A percentile compares a stretch with the other conserved stretches of the same genome.
Conservation (phyloP, 2,329 filamentous ascomycete species). For the Fusarium papillatum region DNA sequence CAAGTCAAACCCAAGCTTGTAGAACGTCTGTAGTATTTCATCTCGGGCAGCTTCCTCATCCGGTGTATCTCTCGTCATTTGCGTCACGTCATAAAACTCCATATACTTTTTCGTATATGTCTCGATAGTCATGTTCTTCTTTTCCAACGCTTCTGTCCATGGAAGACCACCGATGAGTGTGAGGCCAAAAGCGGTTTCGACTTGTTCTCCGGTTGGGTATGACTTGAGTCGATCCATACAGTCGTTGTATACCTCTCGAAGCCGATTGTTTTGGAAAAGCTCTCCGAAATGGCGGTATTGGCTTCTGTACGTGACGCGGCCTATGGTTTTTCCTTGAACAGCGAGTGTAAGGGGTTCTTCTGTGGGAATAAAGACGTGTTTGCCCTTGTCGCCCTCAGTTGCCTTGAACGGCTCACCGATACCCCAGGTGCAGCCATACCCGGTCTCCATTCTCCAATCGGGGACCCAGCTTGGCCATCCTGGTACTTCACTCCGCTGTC, state of each 20-base stretch:
- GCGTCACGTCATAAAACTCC: constrained; percentile 9
- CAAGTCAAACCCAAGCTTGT: constrained; percentile 15
- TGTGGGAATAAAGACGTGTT: constrained; percentile 10
- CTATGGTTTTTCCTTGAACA: constrained; percentile 17
- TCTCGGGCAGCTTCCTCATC: constrained; percentile 8
- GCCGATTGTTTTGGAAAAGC: background rate
- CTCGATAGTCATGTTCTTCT: constrained; percentile 1
- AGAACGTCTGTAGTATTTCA: background rate
- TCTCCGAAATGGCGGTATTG: constrained; percentile 23
- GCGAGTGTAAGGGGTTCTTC: background rate
- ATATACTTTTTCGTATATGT: constrained; percentile 26
- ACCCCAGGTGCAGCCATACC: constrained; percentile 31
- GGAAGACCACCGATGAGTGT: constrained; percentile 24
- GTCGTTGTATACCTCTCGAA: constrained; percentile 12
- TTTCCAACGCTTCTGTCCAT: background rate
- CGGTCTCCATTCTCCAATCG: constrained; percentile 32
- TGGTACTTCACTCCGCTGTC: constrained; percentile 17
- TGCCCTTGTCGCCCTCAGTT: background rate
- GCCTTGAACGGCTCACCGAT: constrained; percentile 19
- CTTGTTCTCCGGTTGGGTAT: constrained; percentile 30
- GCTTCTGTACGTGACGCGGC: constrained; percentile 18
- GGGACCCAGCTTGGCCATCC: constrained; percentile 38
- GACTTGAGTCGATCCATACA: constrained; percentile 13
- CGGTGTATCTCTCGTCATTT: constrained; percentile 9
- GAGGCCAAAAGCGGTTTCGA: constrained; percentile 25